These are phyloP conservation scores for Dendrocalamus sinicus DNA, from an alignment of 176 grass and related monocot species.

Conservation along the genomic window DNA sequence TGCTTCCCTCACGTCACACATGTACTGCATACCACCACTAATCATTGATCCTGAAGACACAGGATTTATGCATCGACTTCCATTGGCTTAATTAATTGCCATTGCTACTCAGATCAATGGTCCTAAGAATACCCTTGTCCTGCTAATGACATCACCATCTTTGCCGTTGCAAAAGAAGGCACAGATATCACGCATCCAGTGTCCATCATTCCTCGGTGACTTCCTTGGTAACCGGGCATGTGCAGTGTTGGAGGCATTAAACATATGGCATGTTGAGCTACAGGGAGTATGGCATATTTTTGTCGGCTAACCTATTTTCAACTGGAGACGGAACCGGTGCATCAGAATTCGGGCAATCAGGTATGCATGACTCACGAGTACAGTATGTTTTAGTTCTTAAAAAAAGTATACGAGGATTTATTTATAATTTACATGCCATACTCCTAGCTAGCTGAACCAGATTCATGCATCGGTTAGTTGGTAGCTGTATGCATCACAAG, in stretches of 20 bases:
- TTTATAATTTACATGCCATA: neutral
- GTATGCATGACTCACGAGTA: constrained; percentile 28
- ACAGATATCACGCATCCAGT: neutral
- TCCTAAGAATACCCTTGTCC: neutral
- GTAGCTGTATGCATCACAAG: constrained; percentile 39
- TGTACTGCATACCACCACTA: constrained; percentile 10
- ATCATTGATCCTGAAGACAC: constrained; percentile 34
- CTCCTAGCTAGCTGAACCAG: neutral
- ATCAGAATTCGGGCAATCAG: constrained; percentile 24
- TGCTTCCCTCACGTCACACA: constrained; percentile 29
- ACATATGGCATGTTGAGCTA: constrained; percentile 33
- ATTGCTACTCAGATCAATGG: neutral
- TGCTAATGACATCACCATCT: constrained; percentile 13
- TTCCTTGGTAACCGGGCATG: constrained; percentile 28
- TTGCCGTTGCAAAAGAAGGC: neutral
- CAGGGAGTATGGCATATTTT: constrained; percentile 29
- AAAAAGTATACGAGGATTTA: neutral
- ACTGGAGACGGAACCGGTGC: constrained; percentile 21
- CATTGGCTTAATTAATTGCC: constrained; percentile 21
- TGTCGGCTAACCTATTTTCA: constrained; percentile 39
- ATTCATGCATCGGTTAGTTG: constrained; percentile 35
- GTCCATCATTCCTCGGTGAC: constrained; percentile 31
- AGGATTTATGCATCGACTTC: constrained; percentile 1
- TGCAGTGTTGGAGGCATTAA: constrained; percentile 39
- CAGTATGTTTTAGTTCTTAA: neutral